A percentile compares a stretch with the other conserved stretches of the same genome.
Conservation (phyloP, 352 stramenopile species). For the Phytophthora colocasiae region DNA sequence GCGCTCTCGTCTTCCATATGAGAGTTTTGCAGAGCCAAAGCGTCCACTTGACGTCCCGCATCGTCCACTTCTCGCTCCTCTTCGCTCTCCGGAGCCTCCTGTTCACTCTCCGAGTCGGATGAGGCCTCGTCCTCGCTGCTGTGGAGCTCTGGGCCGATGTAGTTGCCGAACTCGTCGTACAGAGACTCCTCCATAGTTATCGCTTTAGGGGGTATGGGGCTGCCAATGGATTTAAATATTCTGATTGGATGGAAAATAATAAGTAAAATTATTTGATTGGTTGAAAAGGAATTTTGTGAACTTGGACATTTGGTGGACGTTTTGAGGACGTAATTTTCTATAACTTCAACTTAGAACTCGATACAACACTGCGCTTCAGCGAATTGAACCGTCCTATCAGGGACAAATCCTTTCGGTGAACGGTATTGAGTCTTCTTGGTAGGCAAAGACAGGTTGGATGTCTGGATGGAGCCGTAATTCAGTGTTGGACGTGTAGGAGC, state of each 20-base stretch:
- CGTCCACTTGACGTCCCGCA: slow-evolving; percentile 44
- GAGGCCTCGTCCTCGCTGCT: slow-evolving; percentile 79
- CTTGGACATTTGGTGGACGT: background rate
- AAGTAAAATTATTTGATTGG: slow-evolving; percentile 15
- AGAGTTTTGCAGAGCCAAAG: slow-evolving; percentile 55
- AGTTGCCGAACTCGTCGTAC: slow-evolving; percentile 99
- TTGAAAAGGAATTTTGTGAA: background rate
- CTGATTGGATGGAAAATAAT: slow-evolving; percentile 14
- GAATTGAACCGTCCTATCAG: slow-evolving; percentile 22
- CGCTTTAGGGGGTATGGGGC: background rate
- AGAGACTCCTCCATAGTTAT: slow-evolving; percentile 93
- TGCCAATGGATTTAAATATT: slow-evolving; percentile 24
- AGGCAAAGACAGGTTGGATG: slow-evolving; percentile 3
- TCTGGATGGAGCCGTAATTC: slow-evolving; percentile 37
- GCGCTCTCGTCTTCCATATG: slow-evolving; percentile 80
- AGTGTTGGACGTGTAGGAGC: background rate
- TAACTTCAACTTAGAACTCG: slow-evolving; percentile 33
- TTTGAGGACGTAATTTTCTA: slow-evolving; percentile 10
- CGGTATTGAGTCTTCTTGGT: slow-evolving; percentile 1
- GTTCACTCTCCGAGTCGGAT: slow-evolving; percentile 55
- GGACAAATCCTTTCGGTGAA: slow-evolving; percentile 14
- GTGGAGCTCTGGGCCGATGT: slow-evolving; percentile 98
- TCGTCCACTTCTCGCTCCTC: slow-evolving; percentile 38
- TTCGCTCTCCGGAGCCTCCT: slow-evolving; percentile 38
- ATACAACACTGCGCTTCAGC: slow-evolving; percentile 43